These are phyloP conservation scores for Stipa capillata DNA, from an alignment of 176 grass and related monocot genomes.

Conservation along the genomic window DNA sequence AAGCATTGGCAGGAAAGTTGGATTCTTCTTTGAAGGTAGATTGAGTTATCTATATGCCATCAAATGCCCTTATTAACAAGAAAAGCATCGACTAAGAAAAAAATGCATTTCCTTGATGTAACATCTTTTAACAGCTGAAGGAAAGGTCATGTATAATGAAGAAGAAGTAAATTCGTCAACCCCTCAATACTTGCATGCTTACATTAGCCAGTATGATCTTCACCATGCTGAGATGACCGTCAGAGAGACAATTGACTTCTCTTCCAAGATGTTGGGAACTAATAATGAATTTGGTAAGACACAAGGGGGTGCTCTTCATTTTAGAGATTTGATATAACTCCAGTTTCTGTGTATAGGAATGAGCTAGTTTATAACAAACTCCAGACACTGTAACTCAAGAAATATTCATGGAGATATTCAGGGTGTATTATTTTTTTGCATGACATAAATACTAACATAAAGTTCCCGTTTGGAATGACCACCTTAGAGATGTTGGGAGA, in stretches of 20 bases:
- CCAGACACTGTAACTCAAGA: background rate
- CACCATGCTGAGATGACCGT: slow-evolving; percentile 69
- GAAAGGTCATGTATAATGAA: slow-evolving; percentile 62
- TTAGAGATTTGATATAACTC: background rate
- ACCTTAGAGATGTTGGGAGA: slow-evolving; percentile 51
- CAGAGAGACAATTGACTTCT: slow-evolving; percentile 55
- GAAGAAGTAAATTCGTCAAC: slow-evolving; percentile 22
- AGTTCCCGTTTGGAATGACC: background rate
- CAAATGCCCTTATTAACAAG: background rate
- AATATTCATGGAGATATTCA: background rate
- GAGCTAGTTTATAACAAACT: background rate
- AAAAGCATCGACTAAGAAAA: background rate
- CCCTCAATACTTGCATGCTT: slow-evolving; percentile 24
- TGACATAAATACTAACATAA: slow-evolving; percentile 1
- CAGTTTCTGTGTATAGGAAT: background rate
- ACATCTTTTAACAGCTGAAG: slow-evolving; percentile 27
- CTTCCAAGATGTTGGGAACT: slow-evolving; percentile 31
- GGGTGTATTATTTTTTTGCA: background rate
- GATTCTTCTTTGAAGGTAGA: slow-evolving; percentile 41
- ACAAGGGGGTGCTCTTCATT: background rate
- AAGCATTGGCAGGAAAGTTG: slow-evolving; percentile 39
- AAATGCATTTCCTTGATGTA: background rate
- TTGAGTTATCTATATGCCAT: background rate
- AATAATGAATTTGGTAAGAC: slow-evolving; percentile 34
- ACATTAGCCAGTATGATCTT: slow-evolving; percentile 61